Evolutionary conservation across 305 asterid genomes (phyloP).

Genomic region (Fraxinus xanthoxyloides): DNA sequence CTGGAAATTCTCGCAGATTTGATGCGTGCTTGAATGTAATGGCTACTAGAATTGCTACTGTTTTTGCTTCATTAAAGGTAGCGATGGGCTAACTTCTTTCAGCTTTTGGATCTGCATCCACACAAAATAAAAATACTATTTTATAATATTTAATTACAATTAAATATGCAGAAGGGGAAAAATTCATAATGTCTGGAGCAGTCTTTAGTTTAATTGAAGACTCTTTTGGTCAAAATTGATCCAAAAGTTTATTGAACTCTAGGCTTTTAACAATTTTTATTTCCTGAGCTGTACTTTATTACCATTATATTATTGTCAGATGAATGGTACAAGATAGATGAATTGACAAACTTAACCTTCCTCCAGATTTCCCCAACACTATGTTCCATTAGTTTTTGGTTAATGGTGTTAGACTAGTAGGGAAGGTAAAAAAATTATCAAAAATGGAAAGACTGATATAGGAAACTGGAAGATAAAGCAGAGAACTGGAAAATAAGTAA

Average conservation of each 20-base stretch:
- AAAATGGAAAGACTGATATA: not conserved
- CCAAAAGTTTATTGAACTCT: not conserved
- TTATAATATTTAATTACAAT: not conserved
- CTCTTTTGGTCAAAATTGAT: not conserved
- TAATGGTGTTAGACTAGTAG: not conserved
- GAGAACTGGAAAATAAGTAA: conserved; percentile 6
- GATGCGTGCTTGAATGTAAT: conserved; percentile 69
- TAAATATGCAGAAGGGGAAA: not conserved
- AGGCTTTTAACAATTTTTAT: not conserved
- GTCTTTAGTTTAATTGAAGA: not conserved
- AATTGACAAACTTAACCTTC: not conserved
- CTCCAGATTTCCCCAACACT: not conserved
- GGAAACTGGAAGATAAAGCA: not conserved
- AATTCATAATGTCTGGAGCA: not conserved
- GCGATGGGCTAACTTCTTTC: not conserved
- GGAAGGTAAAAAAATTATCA: not conserved
- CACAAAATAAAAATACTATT: not conserved
- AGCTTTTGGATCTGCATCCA: not conserved
- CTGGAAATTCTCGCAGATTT: conserved; percentile 52
- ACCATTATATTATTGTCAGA: not conserved
- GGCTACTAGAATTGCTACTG: conserved; percentile 85
- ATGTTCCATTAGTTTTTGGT: not conserved
- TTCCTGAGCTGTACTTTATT: not conserved
- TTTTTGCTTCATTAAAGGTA: conserved; percentile 98
- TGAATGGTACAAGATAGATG: not conserved